Conservation (phyloP, 768 basidiomycete genomes). For the Leccinum imitatum region DNA sequence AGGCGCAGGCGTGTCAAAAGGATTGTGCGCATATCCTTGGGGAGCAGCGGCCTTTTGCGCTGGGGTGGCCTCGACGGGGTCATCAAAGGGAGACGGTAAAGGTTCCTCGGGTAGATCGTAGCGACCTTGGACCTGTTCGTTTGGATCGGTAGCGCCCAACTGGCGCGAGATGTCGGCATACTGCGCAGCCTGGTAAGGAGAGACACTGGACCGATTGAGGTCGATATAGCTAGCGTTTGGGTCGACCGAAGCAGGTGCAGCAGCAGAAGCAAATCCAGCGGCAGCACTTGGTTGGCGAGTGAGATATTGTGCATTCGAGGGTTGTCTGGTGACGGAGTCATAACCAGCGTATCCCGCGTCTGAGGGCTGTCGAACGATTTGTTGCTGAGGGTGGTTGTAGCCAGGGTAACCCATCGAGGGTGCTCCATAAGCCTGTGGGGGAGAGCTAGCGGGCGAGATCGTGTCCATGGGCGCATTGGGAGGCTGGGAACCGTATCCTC, state of each 20-base stretch:
- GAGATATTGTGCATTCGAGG: constrained; percentile 25
- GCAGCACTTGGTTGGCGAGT: constrained; percentile 18
- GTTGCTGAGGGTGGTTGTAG: constrained; percentile 30
- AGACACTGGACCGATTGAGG: constrained; percentile 64
- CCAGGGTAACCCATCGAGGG: constrained; percentile 19
- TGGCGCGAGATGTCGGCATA: constrained; percentile 68
- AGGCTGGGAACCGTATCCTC: constrained; percentile 25
- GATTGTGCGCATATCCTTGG: constrained; percentile 29
- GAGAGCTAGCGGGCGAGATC: constrained; percentile 10
- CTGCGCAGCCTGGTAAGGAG: constrained; percentile 74
- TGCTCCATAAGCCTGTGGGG: constrained; percentile 26
- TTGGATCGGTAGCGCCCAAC: constrained; percentile 39
- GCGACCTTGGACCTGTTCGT: constrained; percentile 14
- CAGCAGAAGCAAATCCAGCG: constrained; percentile 12
- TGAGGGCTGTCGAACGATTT: constrained; percentile 21
- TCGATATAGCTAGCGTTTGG: constrained; percentile 54
- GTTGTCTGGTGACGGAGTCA: constrained; percentile 23
- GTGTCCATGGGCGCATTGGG: constrained; percentile 18
- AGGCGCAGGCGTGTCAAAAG: constrained; percentile 16
- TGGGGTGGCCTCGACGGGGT: constrained; percentile 10
- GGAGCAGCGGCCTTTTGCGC: constrained; percentile 34
- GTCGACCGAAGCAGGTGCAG: constrained; percentile 16
- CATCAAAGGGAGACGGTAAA: constrained; percentile 32
- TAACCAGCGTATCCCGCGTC: constrained; percentile 24
- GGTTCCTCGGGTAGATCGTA: constrained; percentile 21